A percentile compares a stretch with the other conserved stretches of the same genome.
Conservation (phyloP, 768 basidiomycete genomes). For the Mycena rebaudengoi region DNA sequence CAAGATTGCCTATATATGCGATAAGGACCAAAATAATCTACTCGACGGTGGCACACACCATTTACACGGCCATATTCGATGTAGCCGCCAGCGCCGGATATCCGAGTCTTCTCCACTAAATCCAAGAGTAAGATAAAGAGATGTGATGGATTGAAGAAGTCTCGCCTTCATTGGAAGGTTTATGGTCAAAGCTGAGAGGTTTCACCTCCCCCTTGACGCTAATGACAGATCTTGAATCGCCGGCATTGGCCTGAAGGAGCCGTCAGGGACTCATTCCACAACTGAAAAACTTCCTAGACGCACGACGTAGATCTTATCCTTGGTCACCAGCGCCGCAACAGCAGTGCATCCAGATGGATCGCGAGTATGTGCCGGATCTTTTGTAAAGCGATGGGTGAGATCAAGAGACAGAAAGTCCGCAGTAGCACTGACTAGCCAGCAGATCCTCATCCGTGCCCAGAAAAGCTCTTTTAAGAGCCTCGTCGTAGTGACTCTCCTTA, state of each 20-base stretch:
- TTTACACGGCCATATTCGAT: constrained; percentile 98
- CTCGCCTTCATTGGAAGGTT: constrained; percentile 82
- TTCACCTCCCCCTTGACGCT: constrained; percentile 87
- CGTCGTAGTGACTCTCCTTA: constrained; percentile 71
- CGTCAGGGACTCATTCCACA: constrained; percentile 23
- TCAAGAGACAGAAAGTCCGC: constrained; percentile 4
- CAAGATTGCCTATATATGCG: constrained; percentile 80
- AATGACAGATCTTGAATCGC: constrained; percentile 93
- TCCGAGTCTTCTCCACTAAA: constrained; percentile 84
- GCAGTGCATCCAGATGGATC: constrained; percentile 98
- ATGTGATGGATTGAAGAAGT: constrained; percentile 11
- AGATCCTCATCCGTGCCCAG: constrained; percentile 96
- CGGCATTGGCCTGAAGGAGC: constrained; percentile 90
- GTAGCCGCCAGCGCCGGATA: constrained; percentile 91
- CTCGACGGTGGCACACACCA: constrained; percentile 58
- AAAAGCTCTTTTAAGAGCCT: constrained; percentile 88
- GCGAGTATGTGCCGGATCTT: constrained; percentile 86
- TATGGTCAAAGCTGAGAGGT: constrained; percentile 93
- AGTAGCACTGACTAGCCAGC: constrained; percentile 68
- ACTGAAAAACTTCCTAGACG: constrained; percentile 35
- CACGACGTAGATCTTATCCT: constrained; percentile 86
- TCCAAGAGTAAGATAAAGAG: constrained; percentile 11
- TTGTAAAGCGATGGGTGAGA: constrained; percentile 25
- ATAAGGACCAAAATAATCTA: constrained; percentile 1
- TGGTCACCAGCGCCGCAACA: constrained; percentile 84